Evolutionary conservation across 2,329 filamentous ascomycete species (phyloP), one percentile per base, ranked within the genome.

Genomic region (Colletotrichum scovillei): DNA sequence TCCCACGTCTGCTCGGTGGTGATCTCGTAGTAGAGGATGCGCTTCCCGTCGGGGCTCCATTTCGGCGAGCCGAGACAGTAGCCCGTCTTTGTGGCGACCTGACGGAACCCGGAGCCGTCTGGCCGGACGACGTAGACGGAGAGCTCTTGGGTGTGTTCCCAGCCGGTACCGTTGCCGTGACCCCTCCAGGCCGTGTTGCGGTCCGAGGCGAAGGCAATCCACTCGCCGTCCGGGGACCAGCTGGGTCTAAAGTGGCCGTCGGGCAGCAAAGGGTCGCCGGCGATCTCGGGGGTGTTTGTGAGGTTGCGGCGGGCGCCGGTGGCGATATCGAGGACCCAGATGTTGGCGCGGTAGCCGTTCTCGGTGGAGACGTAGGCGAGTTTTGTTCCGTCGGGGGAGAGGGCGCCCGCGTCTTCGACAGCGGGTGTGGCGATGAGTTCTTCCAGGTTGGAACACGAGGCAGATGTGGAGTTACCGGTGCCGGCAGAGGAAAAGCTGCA

Each of bases 191-290:
- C 55, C n/a, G 68, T 70, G 55, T 70, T 70, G 28, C 68, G 68
- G 46, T 70, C 68, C 19, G 68, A 70, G 11, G 68, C 62, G 42
- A 70, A 66, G 12, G 62, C 68, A 16, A 70, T 60, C 62, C 68
- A 70, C 46, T 60, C 55, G 24, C 68, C 68, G n/a, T 70, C 62
- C 11, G 68, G 68, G 7, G 68, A 70, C 68, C 68, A 70, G 28
- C 68, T 70, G 28, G 68, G 62, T 1, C 68, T 24, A 55, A 70
- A 70, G 55, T 70, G 38, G 19, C 68, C 68, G 16, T 70, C 68
- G 4, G 68, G 68, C 22, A 52, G 4, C 7, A 66, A 22, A 1
- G 62, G 55, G 68, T 70, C 55, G 30, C 63, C 68, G 32, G 68
- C 63, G 3, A 70, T 55, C 19, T 60, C 63, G 55, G 63, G 53